Percentiles rank a stretch among this genome's conserved stretches.
phyloP scores from a whole-genome alignment of 1,139 yeast genomes.

The Protomyces macrosporus region DNA sequence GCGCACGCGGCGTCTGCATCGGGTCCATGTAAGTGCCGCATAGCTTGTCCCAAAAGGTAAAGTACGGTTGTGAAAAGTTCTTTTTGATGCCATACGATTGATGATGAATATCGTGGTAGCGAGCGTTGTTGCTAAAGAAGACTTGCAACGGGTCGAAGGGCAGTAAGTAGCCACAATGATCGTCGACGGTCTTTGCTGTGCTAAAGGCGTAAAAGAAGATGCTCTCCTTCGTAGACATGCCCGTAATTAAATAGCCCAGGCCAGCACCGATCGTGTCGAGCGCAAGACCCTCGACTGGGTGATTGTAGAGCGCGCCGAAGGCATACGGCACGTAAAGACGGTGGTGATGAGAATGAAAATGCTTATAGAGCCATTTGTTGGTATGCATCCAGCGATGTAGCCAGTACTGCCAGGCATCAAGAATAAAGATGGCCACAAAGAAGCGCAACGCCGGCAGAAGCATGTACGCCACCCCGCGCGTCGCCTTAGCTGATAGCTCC shows the following conservation, averaged over 20 bases:
- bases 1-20: slow-evolving; percentile 42
- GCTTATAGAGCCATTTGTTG: slow-evolving; percentile 66
- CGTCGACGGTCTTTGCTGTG: slow-evolving; percentile 90
- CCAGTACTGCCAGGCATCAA: slow-evolving; percentile 94
- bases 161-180: slow-evolving; percentile 91
- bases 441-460: slow-evolving; percentile 60
- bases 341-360: slow-evolving; percentile 92
- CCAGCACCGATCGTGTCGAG: slow-evolving; percentile 93
- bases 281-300: slow-evolving; percentile 86
- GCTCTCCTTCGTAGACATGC: slow-evolving; percentile 70
- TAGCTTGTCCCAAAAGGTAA: slow-evolving; percentile 81
- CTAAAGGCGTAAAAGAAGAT: slow-evolving; percentile 73
- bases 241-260: slow-evolving; percentile 58
- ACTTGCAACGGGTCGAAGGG: slow-evolving; percentile 88
- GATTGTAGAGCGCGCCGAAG: slow-evolving; percentile 90
- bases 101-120: slow-evolving; percentile 95
- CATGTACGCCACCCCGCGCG: slow-evolving; percentile 35
- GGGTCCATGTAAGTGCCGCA: slow-evolving; percentile 64
- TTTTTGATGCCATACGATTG: slow-evolving; percentile 92
- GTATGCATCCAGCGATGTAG: slow-evolving; percentile 84
- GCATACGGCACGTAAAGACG: slow-evolving; percentile 93
- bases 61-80: slow-evolving; percentile 95
- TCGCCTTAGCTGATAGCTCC: slow-evolving; percentile 33
- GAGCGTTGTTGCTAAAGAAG: slow-evolving; percentile 87
- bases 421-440: slow-evolving; percentile 58